These are phyloP conservation scores for Fusarium beomiforme DNA, from an alignment of 2,329 filamentous ascomycete species.

Conservation along the genomic window DNA sequence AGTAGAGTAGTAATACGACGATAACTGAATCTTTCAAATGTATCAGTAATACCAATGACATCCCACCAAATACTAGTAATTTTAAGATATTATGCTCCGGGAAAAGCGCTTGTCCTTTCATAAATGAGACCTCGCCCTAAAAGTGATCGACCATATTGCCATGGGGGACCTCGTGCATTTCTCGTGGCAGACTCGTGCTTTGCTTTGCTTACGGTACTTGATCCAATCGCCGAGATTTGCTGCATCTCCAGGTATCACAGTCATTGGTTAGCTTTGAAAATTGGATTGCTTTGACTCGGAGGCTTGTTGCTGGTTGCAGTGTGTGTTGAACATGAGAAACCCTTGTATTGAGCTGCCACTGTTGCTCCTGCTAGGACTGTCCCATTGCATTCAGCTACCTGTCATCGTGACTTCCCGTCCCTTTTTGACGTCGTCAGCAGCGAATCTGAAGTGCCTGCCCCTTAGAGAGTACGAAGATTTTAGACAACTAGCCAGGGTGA, in stretches of 20 bases:
- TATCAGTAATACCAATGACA: not conserved
- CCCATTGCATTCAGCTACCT: constrained; percentile 10
- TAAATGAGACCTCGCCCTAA: constrained; percentile 19
- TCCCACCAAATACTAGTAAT: not conserved
- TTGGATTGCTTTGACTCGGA: constrained; percentile 18
- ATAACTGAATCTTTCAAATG: not conserved
- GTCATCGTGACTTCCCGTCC: not conserved
- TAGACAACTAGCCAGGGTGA: too few relatives aligned
- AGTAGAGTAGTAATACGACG: not conserved
- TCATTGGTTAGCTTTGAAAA: not conserved
- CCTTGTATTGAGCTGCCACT: constrained; percentile 20
- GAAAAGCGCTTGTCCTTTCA: constrained; percentile 10
- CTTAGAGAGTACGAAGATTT: too few relatives aligned
- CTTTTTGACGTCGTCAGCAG: constrained; percentile 3
- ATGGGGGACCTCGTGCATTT: constrained; percentile 21
- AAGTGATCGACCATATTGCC: constrained; percentile 24
- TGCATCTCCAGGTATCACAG: constrained; percentile 6
- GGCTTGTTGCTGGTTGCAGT: constrained; percentile 1
- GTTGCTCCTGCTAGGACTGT: constrained; percentile 2
- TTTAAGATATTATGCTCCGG: constrained; percentile 20
- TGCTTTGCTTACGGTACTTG: constrained; percentile 13
- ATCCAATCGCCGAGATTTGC: constrained; percentile 7
- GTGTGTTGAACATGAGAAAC: constrained; percentile 18
- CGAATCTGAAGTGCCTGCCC: not conserved
- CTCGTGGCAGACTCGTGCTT: constrained; percentile 33